Evolutionary conservation across 2,329 filamentous ascomycete species (phyloP), one percentile per base, ranked within the genome.

Genomic region (Chaetomium strumarium): DNA sequence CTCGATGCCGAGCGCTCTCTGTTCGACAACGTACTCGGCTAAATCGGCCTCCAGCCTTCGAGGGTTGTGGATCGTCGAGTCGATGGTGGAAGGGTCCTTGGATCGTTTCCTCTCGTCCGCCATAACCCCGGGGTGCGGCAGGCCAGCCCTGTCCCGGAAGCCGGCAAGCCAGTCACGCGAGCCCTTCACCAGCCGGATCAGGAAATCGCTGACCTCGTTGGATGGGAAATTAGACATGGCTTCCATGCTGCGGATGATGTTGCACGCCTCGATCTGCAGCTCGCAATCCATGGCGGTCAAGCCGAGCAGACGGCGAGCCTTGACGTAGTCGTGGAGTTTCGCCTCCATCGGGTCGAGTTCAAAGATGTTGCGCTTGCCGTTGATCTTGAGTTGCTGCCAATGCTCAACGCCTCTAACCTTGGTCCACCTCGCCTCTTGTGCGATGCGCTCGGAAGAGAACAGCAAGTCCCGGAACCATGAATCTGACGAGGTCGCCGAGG

Each of bases 401-500:
- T 70, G 73, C 61, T 72, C 76, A 57, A 80, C 76, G 10, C 67
- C 46, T 66, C 17, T 72, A 70, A 3, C 68, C 66, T 57, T 75
- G 68, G 45, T 36, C 55, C 55, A 56, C 30, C 48, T 36, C 13
- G 55, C 55, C 30, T 56, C 51, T 19, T 49, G 47, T 2, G 70
- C 66, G 2, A 73, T 59, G 6, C 68, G 66, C 1, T 73, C 72
- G 1, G 72, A 71, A 11, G 72, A 74, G 69, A 83, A 72, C 49
- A 84, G 67, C 9, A 84, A 65, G 60, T 84, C 81, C 56, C 78
- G 75, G 49, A 85, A 72, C 81, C 81, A 85, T 2, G 74, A 76
- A 1, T 66, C 55, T 7, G 64, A 58, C 1, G 72, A 67, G 1
- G 66, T 68, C 38, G 69, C 67, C 1, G 66, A 67, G 19, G 69